Evolutionary conservation across 352 stramenopile species (phyloP).

Genomic region (Phytophthora parvispora): DNA sequence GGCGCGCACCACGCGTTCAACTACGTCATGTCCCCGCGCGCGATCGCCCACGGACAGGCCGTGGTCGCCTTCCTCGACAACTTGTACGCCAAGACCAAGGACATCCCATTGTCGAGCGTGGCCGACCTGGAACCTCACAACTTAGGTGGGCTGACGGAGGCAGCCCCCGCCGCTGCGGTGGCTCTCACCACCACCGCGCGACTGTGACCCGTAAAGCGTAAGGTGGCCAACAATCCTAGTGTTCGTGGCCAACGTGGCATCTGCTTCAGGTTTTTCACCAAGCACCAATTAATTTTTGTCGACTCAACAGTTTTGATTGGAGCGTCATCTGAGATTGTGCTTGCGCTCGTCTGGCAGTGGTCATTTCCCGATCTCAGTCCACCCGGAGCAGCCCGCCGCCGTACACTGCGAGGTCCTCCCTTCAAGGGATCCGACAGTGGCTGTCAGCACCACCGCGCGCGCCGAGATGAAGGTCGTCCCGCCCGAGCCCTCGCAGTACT

Average conservation of each 20-base stretch:
- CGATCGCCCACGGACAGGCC: conserved; percentile 73
- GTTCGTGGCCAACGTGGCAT: too few relatives aligned
- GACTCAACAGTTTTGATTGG: conserved; percentile 20
- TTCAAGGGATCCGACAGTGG: conserved; percentile 26
- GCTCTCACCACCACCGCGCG: conserved; percentile 1
- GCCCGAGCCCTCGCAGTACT: conserved; percentile 20
- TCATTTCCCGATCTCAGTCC: conserved; percentile 21
- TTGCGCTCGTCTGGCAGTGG: conserved; percentile 13
- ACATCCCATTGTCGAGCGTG: conserved; percentile 14
- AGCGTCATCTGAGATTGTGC: conserved; percentile 6
- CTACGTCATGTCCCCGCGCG: conserved; percentile 75
- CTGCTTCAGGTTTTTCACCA: conserved; percentile 10
- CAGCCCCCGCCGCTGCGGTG: not conserved
- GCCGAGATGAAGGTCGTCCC: conserved; percentile 42
- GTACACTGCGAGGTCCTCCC: conserved; percentile 5
- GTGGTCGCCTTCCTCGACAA: conserved; percentile 74
- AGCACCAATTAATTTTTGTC: conserved; percentile 18
- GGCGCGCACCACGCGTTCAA: conserved; percentile 82
- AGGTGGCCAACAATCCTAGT: too few relatives aligned
- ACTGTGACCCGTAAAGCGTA: conserved; percentile 3
- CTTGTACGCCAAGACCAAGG: conserved; percentile 58
- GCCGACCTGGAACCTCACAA: not conserved
- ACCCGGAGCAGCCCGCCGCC: not conserved
- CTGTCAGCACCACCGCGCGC: conserved; percentile 5
- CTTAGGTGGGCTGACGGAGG: conserved; percentile 8